Conservation (phyloP, 768 basidiomycete genomes). For the Antrodiella citrinella region DNA sequence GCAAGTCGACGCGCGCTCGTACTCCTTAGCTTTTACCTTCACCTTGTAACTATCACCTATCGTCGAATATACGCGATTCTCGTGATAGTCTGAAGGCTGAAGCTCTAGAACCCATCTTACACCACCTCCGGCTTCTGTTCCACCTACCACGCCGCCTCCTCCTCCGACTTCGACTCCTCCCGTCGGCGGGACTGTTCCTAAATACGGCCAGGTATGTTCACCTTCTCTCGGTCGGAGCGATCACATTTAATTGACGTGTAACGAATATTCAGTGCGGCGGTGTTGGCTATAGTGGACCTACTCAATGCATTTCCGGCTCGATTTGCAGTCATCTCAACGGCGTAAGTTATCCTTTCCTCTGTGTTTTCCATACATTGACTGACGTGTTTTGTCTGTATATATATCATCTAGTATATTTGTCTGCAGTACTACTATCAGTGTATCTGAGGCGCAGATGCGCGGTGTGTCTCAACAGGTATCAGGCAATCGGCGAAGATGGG, state of each 20-base stretch:
- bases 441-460: no score
- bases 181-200: not conserved
- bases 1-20: no score
- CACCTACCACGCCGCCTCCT: not conserved
- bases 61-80: no score
- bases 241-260: not conserved
- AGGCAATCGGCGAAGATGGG: no score
- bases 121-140: not conserved
- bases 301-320: constrained; percentile 1
- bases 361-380: not conserved
- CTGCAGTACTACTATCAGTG: not conserved
- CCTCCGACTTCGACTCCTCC: not conserved
- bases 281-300: not conserved
- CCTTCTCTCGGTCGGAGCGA: not conserved
- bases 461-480: no score
- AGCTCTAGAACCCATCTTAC: no score
- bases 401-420: not conserved
- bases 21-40: no score
- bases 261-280: constrained; percentile 2
- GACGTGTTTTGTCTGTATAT: not conserved
- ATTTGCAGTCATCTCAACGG: not conserved
- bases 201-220: not conserved
- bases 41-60: no score
- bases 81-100: no score
- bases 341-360: not conserved